Conservation (phyloP, 352 stramenopile species). For the Pythium apleroticum region DNA sequence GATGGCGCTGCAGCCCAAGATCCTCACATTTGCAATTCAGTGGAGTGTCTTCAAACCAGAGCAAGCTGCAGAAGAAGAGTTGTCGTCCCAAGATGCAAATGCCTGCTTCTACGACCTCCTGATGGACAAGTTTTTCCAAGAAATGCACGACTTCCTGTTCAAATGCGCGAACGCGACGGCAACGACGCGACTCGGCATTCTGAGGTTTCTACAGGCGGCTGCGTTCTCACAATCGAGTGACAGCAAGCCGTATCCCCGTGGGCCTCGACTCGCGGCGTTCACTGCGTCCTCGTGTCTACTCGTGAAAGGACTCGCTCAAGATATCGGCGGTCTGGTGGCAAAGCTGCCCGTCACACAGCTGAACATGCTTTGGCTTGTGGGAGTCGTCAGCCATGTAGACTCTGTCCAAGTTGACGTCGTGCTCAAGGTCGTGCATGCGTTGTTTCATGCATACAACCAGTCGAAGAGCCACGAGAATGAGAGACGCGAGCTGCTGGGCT, state of each 20-base stretch:
- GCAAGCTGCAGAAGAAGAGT: background rate
- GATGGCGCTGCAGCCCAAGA: slow-evolving; percentile 23
- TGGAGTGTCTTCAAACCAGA: slow-evolving; percentile 19
- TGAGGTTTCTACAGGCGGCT: background rate
- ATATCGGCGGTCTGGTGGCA: slow-evolving; percentile 19
- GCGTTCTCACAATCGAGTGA: background rate
- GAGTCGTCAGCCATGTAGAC: slow-evolving; percentile 12
- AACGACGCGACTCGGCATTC: background rate
- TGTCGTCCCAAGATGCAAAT: background rate
- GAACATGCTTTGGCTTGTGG: slow-evolving; percentile 2
- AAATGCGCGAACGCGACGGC: slow-evolving; percentile 35
- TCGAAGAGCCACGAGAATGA: background rate
- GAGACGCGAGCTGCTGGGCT: slow-evolving; percentile 9
- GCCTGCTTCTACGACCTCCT: slow-evolving; percentile 48
- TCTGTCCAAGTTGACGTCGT: slow-evolving; percentile 6
- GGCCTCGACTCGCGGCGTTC: slow-evolving; percentile 34
- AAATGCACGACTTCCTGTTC: slow-evolving; percentile 57
- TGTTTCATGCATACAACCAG: slow-evolving; percentile 1
- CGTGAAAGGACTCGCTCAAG: slow-evolving; percentile 42
- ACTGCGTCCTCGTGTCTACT: slow-evolving; percentile 34
- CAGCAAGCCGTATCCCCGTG: background rate
- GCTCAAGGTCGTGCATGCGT: background rate
- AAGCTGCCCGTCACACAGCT: background rate
- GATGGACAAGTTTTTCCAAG: slow-evolving; percentile 58
- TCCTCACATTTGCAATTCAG: slow-evolving; percentile 35